Percentiles rank a stretch among this genome's conserved stretches.
Conservation (phyloP, 208 protist species). For the Leishmania tarentolae region DNA sequence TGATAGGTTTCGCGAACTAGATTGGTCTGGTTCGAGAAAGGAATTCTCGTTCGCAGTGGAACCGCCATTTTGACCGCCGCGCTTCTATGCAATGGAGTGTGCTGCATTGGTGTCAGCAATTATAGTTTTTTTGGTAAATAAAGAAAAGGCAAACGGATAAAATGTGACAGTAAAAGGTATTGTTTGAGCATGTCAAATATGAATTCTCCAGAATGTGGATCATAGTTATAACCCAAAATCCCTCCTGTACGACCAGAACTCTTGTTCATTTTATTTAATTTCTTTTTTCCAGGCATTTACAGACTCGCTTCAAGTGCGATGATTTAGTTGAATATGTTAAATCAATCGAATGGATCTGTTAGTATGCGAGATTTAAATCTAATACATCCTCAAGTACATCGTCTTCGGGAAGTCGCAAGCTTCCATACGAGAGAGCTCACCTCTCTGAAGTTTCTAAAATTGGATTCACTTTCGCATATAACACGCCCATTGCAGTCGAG, state of each 20-base stretch:
- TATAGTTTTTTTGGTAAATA: background rate
- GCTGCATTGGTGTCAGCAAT: background rate
- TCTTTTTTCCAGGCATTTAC: background rate
- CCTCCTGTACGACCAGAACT: background rate
- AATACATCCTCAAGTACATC: background rate
- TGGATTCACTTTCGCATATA: background rate
- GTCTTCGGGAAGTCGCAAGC: background rate
- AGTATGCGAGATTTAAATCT: background rate
- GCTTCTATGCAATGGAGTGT: slow-evolving; percentile 11
- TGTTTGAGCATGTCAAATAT: background rate
- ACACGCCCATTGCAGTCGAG: no score
- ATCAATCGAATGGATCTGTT: background rate
- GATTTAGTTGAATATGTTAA: background rate
- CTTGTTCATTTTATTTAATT: background rate
- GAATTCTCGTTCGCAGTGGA: slow-evolving; percentile 10
- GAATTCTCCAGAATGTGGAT: background rate
- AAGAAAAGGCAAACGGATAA: background rate
- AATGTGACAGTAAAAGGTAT: background rate
- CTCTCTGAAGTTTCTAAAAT: background rate
- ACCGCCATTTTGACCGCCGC: slow-evolving; percentile 17
- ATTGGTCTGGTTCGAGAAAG: slow-evolving; percentile 46
- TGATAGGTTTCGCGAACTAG: slow-evolving; percentile 18
- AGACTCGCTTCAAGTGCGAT: background rate
- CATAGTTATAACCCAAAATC: background rate
- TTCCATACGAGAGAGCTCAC: background rate